Evolutionary conservation across 805 yeast species (phyloP).

Genomic region (Sugiyamaella chiloensis): DNA sequence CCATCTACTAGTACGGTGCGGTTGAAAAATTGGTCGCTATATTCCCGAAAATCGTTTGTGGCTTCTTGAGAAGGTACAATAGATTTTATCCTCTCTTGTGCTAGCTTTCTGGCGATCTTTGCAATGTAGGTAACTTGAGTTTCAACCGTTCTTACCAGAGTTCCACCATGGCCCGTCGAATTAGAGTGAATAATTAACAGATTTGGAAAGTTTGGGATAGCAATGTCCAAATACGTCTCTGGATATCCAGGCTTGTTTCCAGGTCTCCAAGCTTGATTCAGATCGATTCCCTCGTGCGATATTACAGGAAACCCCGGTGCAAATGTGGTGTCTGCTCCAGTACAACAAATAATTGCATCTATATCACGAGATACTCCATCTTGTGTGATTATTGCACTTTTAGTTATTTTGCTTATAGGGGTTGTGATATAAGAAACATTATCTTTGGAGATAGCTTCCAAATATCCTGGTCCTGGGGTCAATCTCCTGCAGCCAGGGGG

Average conservation of each 20-base stretch:
- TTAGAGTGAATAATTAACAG: slow-evolving; percentile 9
- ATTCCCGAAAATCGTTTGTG: slow-evolving; percentile 11
- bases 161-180: slow-evolving; percentile 12
- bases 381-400: slow-evolving; percentile 17
- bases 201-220: slow-evolving; percentile 14
- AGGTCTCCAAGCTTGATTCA: slow-evolving; percentile 9
- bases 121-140: slow-evolving; percentile 11
- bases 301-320: slow-evolving; percentile 12
- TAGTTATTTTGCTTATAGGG: slow-evolving; percentile 21
- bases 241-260: slow-evolving; percentile 13
- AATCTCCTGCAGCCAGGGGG: slow-evolving; percentile 26
- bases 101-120: slow-evolving; percentile 9
- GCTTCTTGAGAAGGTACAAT: slow-evolving; percentile 11
- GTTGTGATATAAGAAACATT: slow-evolving; percentile 22
- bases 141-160: slow-evolving; percentile 12
- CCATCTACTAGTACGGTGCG: slow-evolving; percentile 12
- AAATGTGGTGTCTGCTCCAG: slow-evolving; percentile 15
- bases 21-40: slow-evolving; percentile 10
- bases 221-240: slow-evolving; percentile 12
- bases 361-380: slow-evolving; percentile 28
- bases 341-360: slow-evolving; percentile 18
- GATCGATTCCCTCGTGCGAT: slow-evolving; percentile 2
- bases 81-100: slow-evolving; percentile 8
- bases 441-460: slow-evolving; percentile 21
- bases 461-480: slow-evolving; percentile 26